Conservation (phyloP, 257 asterid genomes). For the Solanum chmielewskii region DNA sequence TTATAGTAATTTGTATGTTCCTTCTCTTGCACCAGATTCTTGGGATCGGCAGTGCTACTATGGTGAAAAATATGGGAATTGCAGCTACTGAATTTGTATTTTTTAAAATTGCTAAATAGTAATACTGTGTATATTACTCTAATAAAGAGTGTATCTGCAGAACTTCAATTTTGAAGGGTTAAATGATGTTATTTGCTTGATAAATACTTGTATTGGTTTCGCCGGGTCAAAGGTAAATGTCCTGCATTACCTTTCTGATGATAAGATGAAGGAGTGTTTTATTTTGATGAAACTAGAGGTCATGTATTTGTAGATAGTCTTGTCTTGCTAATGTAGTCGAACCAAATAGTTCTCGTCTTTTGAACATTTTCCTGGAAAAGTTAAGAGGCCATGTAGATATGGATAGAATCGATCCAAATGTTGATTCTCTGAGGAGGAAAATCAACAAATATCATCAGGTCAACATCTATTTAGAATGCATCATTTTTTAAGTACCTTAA, state of each 20-base stretch:
- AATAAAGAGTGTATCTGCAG: not conserved
- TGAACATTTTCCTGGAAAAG: not conserved
- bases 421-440: not conserved
- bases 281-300: not conserved
- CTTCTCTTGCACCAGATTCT: not conserved
- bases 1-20: not conserved
- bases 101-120: not conserved
- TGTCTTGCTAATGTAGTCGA: not conserved
- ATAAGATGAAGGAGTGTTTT: not conserved
- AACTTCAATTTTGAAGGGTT: not conserved
- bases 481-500: not conserved
- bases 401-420: not conserved
- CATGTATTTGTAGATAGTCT: not conserved
- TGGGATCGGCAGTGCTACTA: not conserved
- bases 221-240: not conserved
- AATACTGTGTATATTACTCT: not conserved
- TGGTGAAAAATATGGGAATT: not conserved
- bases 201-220: not conserved
- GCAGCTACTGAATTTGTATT: not conserved
- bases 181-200: not conserved
- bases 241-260: not conserved
- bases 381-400: not conserved
- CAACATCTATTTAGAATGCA: not conserved
- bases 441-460: not conserved
- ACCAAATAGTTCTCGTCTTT: not conserved